Base-by-base conservation (phyloP, 2,329 filamentous ascomycete species). In the Pyricularia pennisetigena region DNA sequence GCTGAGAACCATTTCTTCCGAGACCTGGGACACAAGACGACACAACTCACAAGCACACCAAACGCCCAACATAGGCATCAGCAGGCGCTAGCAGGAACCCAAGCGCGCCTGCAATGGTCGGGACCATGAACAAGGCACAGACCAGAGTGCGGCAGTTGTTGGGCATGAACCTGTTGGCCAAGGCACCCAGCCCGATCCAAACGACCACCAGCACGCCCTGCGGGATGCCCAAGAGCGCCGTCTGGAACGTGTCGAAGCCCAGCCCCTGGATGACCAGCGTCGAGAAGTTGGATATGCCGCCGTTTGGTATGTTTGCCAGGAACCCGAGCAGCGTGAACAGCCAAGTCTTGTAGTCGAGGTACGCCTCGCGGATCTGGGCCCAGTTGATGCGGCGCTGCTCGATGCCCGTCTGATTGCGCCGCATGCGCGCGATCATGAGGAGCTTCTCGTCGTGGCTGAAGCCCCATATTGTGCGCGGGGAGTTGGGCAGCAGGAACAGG, bases 261-360 rank as follows among this genome's bases (percentile, higher is more conserved):
- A 88, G 82, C 0, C 85, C 85, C 69, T 84, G 74, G 72, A 88
- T 87, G 69, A 88, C 86, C n/a, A 88, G 80, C 0, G 85, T 79
- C 20, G 83, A 83, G 68, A 88, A 88, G 71, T 87, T 88, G 32
- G 81, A 83, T 68, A 88, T 86, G 32, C 85, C 86, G 4, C 86
- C 86, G 67, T 88, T 88, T 2, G 81, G 81, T 1, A 83, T 77
- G 71, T 86, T 86, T 70, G 80, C 80, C 68, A 86, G 81, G 41
- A 82, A 76, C 0, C 84, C 85, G 0, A 88, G 75, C 2, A 83
- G 67, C 41, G 85, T 86, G 71, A 88, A 86, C 20, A 88, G 78
- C 75, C 85, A 88, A 0, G 85, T 79, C 75, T 88, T 88, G 71
- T 83, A 82, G 72, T 88, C 86, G 59, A 77, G 74, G 65, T 86